These are phyloP conservation scores for Cynara cardunculus DNA, from an alignment of 129 eudicot genomes.

Conservation along the genomic window DNA sequence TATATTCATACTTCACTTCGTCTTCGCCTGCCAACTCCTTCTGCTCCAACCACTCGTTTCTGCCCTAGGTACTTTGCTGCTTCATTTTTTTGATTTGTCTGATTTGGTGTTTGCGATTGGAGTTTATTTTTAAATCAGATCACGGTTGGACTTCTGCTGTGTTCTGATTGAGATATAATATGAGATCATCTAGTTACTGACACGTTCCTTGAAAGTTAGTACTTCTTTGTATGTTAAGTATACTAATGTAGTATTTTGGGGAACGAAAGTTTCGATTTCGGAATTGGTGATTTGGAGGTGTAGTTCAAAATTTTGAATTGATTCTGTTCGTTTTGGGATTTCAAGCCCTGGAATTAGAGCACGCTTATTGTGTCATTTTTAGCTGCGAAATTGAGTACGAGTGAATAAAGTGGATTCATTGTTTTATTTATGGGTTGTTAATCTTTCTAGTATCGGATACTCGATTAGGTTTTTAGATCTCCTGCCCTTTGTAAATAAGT, in stretches of 20 bases:
- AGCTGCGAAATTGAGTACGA: neutral
- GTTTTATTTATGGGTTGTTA: neutral
- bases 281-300: constrained; percentile 10
- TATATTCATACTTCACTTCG: constrained; percentile 76
- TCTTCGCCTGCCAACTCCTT: constrained; percentile 70
- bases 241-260: neutral
- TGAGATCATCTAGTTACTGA: neutral
- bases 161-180: constrained; percentile 1
- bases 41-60: constrained; percentile 93
- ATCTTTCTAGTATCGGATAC: neutral
- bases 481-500: neutral
- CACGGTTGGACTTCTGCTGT: neutral
- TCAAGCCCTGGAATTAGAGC: neutral
- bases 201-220: neutral
- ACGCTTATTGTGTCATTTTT: neutral
- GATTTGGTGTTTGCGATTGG: constrained; percentile 1
- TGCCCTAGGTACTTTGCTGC: constrained; percentile 53
- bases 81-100: neutral
- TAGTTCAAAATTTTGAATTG: neutral
- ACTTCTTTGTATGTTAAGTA: neutral
- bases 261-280: neutral
- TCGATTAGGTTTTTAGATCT: neutral
- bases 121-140: neutral
- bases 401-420: constrained; percentile 4
- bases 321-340: neutral